Evolutionary conservation across 371 early-diverging fungal genomes (phyloP), one percentile per base, ranked within the genome.

Genomic region (Mortierella sp.): DNA sequence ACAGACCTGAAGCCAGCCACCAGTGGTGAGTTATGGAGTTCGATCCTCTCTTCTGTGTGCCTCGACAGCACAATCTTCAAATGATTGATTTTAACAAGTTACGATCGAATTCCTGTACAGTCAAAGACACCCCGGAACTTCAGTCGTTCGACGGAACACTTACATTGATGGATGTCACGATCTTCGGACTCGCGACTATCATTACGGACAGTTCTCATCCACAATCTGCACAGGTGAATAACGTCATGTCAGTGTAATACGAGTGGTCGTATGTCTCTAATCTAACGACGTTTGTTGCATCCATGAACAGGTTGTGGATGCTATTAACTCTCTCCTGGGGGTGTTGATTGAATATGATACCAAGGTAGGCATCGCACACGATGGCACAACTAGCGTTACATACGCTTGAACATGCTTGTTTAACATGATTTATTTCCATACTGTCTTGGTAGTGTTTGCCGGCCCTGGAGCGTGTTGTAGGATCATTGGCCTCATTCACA

Each of bases 161-260:
- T n/a, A 72, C 79, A 1, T 39, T 79, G 41, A 68, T 79, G 72
- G 79, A 79, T 30, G 62, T 65, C 7, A 42, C 73, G 3, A 52
- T 79, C 21, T 67, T 69, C 1, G 69, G 79, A 30, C 68, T 79
- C 23, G 57, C 43, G 16, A 52, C 46, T 19, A 47, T 53, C 18
- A 71, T 79, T n/a, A 56, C 55, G 18, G 62, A 70, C 34, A 61
- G 47, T 5, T 21, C 62, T 2, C 50, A 68, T 48, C 38, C 64
- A 8, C 61, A 68, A 13, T 67, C 68, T 10, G 50, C 18, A 7
- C 58, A 64, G 58, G 61, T 62, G 57, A 26, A 38, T 16, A 43
- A 19, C 4, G 45, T 14, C 16, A 19, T 18, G 34, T 13, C 16
- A 21, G 24, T 21, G 30, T n/a, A 30, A 12, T 9, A 23, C 43